A percentile compares a stretch with the other conserved stretches of the same genome.
These are phyloP conservation scores for Candida tibetensis DNA, from an alignment of 805 yeast species.

Conservation along the genomic window DNA sequence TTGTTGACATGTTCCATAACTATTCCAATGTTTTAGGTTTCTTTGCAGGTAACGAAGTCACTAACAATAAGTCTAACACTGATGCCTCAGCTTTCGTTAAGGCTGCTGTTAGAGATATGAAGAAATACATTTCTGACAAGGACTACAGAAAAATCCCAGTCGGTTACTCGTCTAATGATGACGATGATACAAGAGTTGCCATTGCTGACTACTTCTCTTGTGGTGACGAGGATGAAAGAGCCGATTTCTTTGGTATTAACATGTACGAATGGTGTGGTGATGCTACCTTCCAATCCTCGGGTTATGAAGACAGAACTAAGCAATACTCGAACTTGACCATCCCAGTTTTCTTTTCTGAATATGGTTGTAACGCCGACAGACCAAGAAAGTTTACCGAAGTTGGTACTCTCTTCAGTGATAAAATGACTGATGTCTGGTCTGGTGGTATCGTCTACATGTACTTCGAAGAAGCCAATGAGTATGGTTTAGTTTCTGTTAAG, in stretches of 20 bases:
- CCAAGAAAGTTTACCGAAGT: conserved; percentile 83
- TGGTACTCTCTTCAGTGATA: conserved; percentile 55
- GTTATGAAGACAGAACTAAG: conserved; percentile 67
- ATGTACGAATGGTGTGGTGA: conserved; percentile 87
- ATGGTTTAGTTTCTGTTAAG: conserved; percentile 68
- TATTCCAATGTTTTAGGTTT: conserved; percentile 86
- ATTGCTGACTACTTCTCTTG: conserved; percentile 86
- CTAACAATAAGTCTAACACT: conserved; percentile 78
- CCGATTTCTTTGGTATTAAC: conserved; percentile 81
- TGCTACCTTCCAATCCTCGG: conserved; percentile 57
- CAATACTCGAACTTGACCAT: conserved; percentile 71
- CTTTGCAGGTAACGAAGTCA: conserved; percentile 97
- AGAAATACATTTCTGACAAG: conserved; percentile 63
- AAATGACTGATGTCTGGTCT: conserved; percentile 89
- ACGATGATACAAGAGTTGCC: conserved; percentile 69
- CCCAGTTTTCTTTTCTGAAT: conserved; percentile 84
- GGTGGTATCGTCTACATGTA: conserved; percentile 95
- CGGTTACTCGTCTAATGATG: conserved; percentile 93
- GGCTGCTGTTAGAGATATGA: conserved; percentile 92
- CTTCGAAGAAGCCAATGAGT: conserved; percentile 77
- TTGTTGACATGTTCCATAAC: conserved; percentile 73
- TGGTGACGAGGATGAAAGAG: conserved; percentile 62
- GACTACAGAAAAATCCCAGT: conserved; percentile 81
- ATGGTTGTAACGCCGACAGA: conserved; percentile 73
- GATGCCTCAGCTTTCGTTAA: conserved; percentile 92